Conservation (phyloP, 176 grass and related monocot genomes). For the Miscanthus lutarioriparius region DNA sequence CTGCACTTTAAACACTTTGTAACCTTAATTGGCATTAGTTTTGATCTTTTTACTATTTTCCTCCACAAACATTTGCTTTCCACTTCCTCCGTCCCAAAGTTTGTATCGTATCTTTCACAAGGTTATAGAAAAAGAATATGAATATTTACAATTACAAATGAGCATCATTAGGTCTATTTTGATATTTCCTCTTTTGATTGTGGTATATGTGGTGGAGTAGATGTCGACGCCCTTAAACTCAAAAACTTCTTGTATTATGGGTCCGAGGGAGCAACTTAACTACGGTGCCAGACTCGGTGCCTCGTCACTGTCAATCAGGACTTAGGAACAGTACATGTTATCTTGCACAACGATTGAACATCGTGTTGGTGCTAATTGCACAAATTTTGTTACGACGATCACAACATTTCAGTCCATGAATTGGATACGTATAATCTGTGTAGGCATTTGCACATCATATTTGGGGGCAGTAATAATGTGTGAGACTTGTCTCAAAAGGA, state of each 20-base stretch:
- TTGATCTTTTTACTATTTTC: not conserved
- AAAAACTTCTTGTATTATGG: too few species aligned
- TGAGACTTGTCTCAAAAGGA: not conserved
- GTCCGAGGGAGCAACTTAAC: too few species aligned
- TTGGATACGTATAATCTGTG: not conserved
- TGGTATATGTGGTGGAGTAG: too few species aligned
- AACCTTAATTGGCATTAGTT: not conserved
- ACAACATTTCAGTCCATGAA: not conserved
- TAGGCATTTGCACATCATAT: not conserved
- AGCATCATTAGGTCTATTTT: not conserved
- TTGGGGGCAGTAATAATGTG: not conserved
- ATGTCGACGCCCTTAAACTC: too few species aligned
- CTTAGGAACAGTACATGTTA: not conserved
- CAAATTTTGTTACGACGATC: not conserved
- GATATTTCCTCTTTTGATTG: too few species aligned
- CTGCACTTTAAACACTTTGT: not conserved
- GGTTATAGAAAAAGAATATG: not conserved
- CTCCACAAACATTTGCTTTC: not conserved
- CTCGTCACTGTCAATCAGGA: not conserved
- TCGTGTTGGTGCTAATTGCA: too few species aligned
- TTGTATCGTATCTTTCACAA: not conserved
- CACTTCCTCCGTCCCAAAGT: not conserved
- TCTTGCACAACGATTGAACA: not conserved
- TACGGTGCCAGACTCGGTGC: too few species aligned
- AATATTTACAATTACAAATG: not conserved